Base-by-base conservation (phyloP, 441 rosid species). In the Viola pubescens region DNA sequence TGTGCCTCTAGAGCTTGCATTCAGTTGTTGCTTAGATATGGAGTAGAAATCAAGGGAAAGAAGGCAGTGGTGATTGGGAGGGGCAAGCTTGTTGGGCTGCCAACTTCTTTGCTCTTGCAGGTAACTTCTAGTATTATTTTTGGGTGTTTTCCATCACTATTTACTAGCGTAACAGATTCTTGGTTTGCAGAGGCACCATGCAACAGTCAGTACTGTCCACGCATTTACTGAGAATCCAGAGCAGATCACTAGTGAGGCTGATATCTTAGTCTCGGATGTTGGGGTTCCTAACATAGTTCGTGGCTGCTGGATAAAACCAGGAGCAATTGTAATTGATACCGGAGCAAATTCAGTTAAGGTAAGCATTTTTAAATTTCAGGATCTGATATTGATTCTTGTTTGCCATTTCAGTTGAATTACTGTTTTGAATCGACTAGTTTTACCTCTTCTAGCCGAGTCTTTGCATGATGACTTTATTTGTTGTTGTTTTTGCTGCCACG, bases 1-100 rank as follows among this genome's bases (percentile, higher is more conserved):
- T 90, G 97, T 75, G 82, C 97, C 16, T 84, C 95, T 3, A 90
- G 88, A 72, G 97, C 84, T 42, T 87, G 94, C 75, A 62, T 90
- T 7, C 95, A 90, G 83, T 75, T 87, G 60, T 66, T 90, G 70
- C 75, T 86, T 52, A 77, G 94, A 76, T 75, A 77, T 1, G 94
- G 89, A 3, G 79, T 90, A 56, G 81, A 84, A 53, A 84, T 84
- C 66, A 74, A 51, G 50, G 86, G 97, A 13, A 87, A 84, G 75
- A 82, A 81, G 52, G 94, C 89, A 12, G 94, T 80, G 57, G 94
- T 90, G 54, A 78, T 86, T 40, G 95, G 97, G 62, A 86, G 83
- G 79, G 86, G 97, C 81, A 88, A 90, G 74, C 82, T 86, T 48
- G 94, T 85, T 26, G 97, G 95, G 19, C 69, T 88, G 55, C 95